Conservation (phyloP, 257 asterid genomes). For the Gentiana straminea region DNA sequence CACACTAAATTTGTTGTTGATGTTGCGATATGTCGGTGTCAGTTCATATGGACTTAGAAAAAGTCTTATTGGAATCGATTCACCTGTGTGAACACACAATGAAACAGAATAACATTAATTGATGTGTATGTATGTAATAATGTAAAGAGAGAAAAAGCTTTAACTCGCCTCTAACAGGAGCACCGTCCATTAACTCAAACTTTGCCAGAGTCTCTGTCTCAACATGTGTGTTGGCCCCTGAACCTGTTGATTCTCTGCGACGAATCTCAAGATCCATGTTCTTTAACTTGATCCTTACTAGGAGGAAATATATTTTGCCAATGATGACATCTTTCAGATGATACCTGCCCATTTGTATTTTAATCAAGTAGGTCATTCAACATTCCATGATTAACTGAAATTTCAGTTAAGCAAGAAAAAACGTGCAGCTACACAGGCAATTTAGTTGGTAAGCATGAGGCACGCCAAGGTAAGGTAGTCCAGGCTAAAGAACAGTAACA, state of each 20-base stretch:
- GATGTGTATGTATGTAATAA: background rate
- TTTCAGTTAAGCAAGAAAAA: background rate
- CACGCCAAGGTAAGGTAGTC: background rate
- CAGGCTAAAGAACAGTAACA: background rate
- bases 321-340: conserved; percentile 92
- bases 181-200: conserved; percentile 99
- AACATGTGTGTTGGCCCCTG: conserved; percentile 90
- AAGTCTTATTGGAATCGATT: conserved; percentile 89
- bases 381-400: too few species aligned
- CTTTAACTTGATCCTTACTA: conserved; percentile 90
- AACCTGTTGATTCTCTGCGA: conserved; percentile 93
- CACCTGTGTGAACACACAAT: conserved; percentile 47
- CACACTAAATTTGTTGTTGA: conserved; percentile 93
- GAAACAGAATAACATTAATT: background rate
- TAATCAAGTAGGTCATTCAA: too few species aligned
- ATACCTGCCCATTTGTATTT: conserved; percentile 48
- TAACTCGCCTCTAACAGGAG: conserved; percentile 87
- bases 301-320: conserved; percentile 92
- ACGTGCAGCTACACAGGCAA: background rate
- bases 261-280: conserved; percentile 98
- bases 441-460: background rate
- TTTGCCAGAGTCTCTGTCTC: conserved; percentile 99
- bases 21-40: conserved; percentile 81
- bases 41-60: conserved; percentile 96
- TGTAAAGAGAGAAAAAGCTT: background rate